phyloP scores from a whole-genome alignment of 2,329 filamentous ascomycete genomes.

The Aspergillus tubingensis region DNA sequence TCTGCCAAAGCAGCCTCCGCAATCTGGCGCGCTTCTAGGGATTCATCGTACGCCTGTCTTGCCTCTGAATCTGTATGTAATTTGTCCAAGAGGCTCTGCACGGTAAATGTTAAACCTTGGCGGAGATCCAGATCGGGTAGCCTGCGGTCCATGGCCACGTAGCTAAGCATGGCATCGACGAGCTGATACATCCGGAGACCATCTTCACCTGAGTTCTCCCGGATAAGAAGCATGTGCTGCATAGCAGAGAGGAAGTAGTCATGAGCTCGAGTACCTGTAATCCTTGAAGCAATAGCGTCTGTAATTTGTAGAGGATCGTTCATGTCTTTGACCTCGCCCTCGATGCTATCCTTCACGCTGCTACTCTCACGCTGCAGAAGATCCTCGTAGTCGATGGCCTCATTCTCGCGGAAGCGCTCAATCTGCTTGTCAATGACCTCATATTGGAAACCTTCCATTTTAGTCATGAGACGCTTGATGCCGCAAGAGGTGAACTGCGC shows the following conservation, averaged over 20 bases:
- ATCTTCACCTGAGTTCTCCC: constrained; percentile 89
- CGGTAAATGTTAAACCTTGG: constrained; percentile 95
- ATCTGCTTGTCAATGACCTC: constrained; percentile 98
- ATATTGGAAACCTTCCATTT: constrained; percentile 99
- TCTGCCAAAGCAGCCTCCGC: constrained; percentile 95
- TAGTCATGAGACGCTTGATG: constrained; percentile 87
- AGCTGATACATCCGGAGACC: constrained; percentile 94
- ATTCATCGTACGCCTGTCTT: constrained; percentile 86
- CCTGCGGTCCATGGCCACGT: constrained; percentile 96
- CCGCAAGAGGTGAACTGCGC: constrained; percentile 96
- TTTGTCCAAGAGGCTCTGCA: constrained; percentile 92
- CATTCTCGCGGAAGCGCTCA: constrained; percentile 87
- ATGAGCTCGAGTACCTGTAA: constrained; percentile 80
- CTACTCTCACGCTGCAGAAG: constrained; percentile 88
- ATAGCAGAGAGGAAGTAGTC: constrained; percentile 96
- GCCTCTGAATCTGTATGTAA: constrained; percentile 96
- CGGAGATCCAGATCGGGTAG: constrained; percentile 97
- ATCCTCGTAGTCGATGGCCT: constrained; percentile 98
- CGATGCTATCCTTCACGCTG: constrained; percentile 84
- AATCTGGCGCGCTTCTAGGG: constrained; percentile 84
- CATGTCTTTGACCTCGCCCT: constrained; percentile 85
- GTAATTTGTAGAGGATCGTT: constrained; percentile 91
- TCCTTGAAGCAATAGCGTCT: constrained; percentile 84
- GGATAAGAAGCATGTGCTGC: constrained; percentile 90
- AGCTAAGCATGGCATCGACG: constrained; percentile 97